Evolutionary conservation across 108 stramenopile genomes (phyloP).

Genomic region (Tribonema minus): DNA sequence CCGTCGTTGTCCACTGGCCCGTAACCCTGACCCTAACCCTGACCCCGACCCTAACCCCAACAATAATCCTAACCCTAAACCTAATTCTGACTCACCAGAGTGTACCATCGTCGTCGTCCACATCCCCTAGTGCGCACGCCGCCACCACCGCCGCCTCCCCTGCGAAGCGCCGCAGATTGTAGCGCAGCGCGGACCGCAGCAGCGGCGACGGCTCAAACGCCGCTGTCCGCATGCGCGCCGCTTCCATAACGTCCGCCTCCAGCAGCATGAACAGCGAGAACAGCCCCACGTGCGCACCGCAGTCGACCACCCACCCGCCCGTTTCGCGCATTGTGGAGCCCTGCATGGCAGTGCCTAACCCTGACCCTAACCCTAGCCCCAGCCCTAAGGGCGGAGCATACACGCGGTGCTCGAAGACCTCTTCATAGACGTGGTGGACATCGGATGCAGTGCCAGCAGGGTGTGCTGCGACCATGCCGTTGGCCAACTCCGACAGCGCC

Average conservation of each 20-base stretch:
- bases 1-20: background rate
- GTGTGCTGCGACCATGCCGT: background rate
- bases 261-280: slow-evolving; percentile 1
- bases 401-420: slow-evolving; percentile 10
- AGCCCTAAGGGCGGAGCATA: slow-evolving; percentile 2
- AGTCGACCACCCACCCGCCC: background rate
- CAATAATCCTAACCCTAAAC: background rate
- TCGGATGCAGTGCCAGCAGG: background rate
- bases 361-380: background rate
- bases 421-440: slow-evolving; percentile 8
- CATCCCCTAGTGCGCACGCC: background rate
- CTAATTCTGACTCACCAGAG: background rate
- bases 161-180: background rate
- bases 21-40: background rate
- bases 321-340: background rate
- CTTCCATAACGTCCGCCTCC: slow-evolving; percentile 11
- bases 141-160: background rate
- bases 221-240: too few relatives aligned
- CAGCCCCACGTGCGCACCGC: slow-evolving; percentile 22
- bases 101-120: background rate
- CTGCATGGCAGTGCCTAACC: slow-evolving; percentile 19
- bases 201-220: slow-evolving; percentile 22
- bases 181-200: background rate
- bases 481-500: slow-evolving; percentile 15
- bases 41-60: background rate